phyloP scores from a whole-genome alignment of 2,329 filamentous ascomycete species.

The Lizonia empirigonia region DNA sequence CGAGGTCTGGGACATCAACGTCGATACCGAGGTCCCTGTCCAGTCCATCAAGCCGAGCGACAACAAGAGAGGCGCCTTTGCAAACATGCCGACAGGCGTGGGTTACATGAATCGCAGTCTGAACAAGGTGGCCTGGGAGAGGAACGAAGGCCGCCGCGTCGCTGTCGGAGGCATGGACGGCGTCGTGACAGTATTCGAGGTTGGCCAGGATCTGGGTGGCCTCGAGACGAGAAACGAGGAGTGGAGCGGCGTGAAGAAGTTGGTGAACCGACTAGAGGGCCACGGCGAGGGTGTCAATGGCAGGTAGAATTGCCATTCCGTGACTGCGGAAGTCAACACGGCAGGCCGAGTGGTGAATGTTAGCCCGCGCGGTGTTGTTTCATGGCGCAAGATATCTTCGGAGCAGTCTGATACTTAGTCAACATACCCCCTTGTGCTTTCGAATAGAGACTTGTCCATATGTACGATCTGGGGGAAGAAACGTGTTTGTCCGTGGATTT shows the following conservation, averaged over 20 bases:
- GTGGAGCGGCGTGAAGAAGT: constrained; percentile 90
- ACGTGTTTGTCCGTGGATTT: too few relatives aligned
- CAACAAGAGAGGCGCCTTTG: constrained; percentile 45
- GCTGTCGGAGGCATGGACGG: constrained; percentile 93
- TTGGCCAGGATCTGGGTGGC: constrained; percentile 80
- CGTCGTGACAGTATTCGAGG: constrained; percentile 89
- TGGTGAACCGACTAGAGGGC: constrained; percentile 75
- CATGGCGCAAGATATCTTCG: constrained; percentile 6
- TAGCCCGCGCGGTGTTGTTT: background rate
- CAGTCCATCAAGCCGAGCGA: constrained; percentile 76
- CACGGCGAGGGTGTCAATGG: constrained; percentile 33
- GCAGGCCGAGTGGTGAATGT: background rate
- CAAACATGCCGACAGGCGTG: constrained; percentile 47
- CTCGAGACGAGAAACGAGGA: constrained; percentile 86
- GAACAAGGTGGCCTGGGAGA: constrained; percentile 95
- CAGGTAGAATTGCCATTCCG: constrained; percentile 18
- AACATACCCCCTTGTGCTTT: constrained; percentile 21
- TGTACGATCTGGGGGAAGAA: too few relatives aligned
- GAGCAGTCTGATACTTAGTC: constrained; percentile 14
- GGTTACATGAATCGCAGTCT: constrained; percentile 81
- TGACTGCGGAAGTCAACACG: background rate
- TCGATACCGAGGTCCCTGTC: constrained; percentile 90
- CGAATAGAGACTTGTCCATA: background rate
- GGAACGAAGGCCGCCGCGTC: constrained; percentile 81
- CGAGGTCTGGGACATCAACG: constrained; percentile 93